These are phyloP conservation scores for Neoscytalidium dimidiatum DNA, from an alignment of 2,329 filamentous ascomycete species.

Conservation along the genomic window DNA sequence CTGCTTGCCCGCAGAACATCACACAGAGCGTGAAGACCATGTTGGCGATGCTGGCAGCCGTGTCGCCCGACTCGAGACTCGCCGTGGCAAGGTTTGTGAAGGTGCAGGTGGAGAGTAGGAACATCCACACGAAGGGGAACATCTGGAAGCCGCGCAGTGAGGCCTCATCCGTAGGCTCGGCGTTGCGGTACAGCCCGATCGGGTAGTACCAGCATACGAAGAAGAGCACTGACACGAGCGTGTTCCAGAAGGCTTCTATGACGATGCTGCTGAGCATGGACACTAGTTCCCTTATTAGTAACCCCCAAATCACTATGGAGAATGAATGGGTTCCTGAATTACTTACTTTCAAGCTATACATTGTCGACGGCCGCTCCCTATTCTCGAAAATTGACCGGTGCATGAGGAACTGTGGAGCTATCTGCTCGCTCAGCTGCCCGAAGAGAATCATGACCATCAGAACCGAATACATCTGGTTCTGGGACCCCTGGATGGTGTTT, in stretches of 20 bases:
- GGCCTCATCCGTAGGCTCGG: slow-evolving; percentile 57
- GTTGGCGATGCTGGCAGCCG: slow-evolving; percentile 69
- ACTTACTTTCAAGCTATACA: neutral
- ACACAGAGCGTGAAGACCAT: slow-evolving; percentile 68
- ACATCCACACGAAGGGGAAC: slow-evolving; percentile 70
- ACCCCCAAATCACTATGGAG: too few relatives aligned
- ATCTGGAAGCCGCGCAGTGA: slow-evolving; percentile 70
- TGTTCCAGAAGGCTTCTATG: slow-evolving; percentile 78
- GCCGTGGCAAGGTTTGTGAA: slow-evolving; percentile 75
- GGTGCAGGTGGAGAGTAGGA: slow-evolving; percentile 73
- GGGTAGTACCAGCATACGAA: slow-evolving; percentile 82
- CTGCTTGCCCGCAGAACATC: slow-evolving; percentile 62
- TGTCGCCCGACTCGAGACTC: slow-evolving; percentile 69
- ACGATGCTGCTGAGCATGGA: slow-evolving; percentile 78
- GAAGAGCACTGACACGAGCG: slow-evolving; percentile 68
- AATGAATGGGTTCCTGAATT: too few relatives aligned
- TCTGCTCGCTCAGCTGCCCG: slow-evolving; percentile 70
- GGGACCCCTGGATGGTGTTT: slow-evolving; percentile 70
- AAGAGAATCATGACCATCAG: slow-evolving; percentile 78
- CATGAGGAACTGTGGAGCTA: slow-evolving; percentile 77
- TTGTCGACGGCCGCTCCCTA: slow-evolving; percentile 59
- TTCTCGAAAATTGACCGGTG: slow-evolving; percentile 77
- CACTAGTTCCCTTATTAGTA: too few relatives aligned
- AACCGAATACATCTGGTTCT: slow-evolving; percentile 79
- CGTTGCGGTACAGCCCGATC: slow-evolving; percentile 69